These are phyloP conservation scores for Salix caprea DNA, from an alignment of 345 rosid species.

Conservation along the genomic window DNA sequence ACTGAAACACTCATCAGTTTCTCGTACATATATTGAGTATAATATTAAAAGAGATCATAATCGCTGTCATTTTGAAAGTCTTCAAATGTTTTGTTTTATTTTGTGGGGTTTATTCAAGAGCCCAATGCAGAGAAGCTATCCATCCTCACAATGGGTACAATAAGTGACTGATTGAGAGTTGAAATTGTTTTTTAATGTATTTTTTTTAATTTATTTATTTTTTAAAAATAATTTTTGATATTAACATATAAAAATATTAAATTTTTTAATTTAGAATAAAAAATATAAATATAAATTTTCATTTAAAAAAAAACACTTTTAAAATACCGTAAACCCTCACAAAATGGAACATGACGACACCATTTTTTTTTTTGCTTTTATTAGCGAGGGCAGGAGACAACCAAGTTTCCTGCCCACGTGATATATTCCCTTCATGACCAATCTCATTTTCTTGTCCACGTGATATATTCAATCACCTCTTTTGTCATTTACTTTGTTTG, in stretches of 20 bases:
- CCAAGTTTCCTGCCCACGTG: slow-evolving; percentile 16
- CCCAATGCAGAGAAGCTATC: background rate
- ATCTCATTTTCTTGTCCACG: slow-evolving; percentile 6
- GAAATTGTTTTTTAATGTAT: too few relatives aligned
- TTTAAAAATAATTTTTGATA: too few relatives aligned
- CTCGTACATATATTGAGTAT: background rate
- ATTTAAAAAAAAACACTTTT: too few relatives aligned
- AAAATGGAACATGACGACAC: background rate
- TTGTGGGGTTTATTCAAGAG: background rate
- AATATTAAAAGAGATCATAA: too few relatives aligned
- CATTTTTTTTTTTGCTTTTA: too few relatives aligned
- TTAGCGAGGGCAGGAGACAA: slow-evolving; percentile 1
- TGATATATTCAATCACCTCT: background rate
- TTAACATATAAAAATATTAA: too few relatives aligned
- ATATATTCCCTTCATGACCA: background rate
- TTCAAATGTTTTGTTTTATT: background rate
- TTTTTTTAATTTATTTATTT: too few relatives aligned
- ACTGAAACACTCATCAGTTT: background rate
- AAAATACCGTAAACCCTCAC: too few relatives aligned
- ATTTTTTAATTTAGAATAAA: too few relatives aligned
- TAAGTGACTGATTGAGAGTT: too few relatives aligned
- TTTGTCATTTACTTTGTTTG: background rate
- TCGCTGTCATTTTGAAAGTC: background rate
- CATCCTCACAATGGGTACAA: background rate
- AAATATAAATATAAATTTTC: too few relatives aligned